Evolutionary conservation across 2,329 filamentous ascomycete genomes (phyloP).

Genomic region (Penicillium sp.): DNA sequence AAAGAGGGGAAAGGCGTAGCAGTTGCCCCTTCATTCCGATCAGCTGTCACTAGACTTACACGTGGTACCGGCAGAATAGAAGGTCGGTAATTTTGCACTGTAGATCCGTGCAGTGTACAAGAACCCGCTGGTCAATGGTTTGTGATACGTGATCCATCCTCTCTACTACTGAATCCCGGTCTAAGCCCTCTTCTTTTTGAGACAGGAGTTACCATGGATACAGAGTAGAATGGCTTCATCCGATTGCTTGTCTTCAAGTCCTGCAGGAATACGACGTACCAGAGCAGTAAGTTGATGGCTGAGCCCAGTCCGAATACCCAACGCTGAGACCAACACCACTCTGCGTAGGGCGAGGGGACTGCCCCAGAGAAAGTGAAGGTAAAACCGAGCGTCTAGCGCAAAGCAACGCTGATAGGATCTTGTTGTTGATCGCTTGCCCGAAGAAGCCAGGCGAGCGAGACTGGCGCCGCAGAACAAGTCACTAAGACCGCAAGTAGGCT

Average conservation of each 20-base stretch:
- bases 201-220: not conserved
- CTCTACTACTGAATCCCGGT: not conserved
- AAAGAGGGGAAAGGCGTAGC: constrained; percentile 5
- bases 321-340: not conserved
- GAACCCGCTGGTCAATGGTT: not conserved
- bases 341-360: not conserved
- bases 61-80: constrained; percentile 7
- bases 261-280: not conserved
- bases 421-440: constrained; percentile 13
- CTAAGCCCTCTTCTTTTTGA: not conserved
- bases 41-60: constrained; percentile 4
- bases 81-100: not conserved
- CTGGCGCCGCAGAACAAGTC: not conserved
- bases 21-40: constrained; percentile 18
- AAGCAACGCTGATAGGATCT: constrained; percentile 7
- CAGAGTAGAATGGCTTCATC: not conserved
- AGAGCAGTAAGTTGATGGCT: not conserved
- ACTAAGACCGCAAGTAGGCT: constrained; percentile 2
- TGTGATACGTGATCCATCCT: not conserved
- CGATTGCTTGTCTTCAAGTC: not conserved
- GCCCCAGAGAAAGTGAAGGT: not conserved
- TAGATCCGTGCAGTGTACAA: not conserved
- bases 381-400: not conserved
- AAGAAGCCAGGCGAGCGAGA: constrained; percentile 6
- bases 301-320: not conserved